Base-by-base conservation (phyloP, 1,139 yeast genomes). In the Pichia sp. region DNA sequence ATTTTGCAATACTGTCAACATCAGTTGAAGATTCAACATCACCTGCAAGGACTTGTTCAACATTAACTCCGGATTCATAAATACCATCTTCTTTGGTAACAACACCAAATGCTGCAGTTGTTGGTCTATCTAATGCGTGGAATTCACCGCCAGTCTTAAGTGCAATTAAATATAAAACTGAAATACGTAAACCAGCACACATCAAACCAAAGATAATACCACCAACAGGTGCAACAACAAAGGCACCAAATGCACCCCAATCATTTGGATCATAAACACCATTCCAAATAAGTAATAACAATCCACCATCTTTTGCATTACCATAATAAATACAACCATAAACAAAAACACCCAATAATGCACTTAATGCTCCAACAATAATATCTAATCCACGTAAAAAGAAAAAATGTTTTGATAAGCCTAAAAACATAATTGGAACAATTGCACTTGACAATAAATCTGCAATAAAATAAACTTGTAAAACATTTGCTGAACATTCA, bases 241-340 rank as follows among this genome's bases (percentile, higher is more conserved):
- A 90, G 1, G 97, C 96, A 33, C 96, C 97, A 70, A 90, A 91
- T 0, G 96, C 83, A 62, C 95, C 88, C 97, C 97, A 91, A 67
- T 91, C 97, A 52, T 77, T 80, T 16, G 78, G 70, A 55, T 77
- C 73, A 66, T 91, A 91, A 42, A 91, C 71, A 49, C 97, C 97
- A 59, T 88, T 81, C 80, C 87, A 80, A 47, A 86, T 70, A 54
- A 90, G 75, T 53, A 86, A 67, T 47, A 90, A 74, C 57, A 77
- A 76, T n/a, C 87, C 96, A 60, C 97, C 98, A 56, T 83, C 85
- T 54, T 71, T 67, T 9, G 96, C 93, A 62, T 72, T 70, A 44
- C 73, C 77, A 64, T 84, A 89, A 71, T 89, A 91, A 48, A 87
- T 76, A 3, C 90, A 73, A 46, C 98, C 98, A 67, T 83, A 90